Base-by-base conservation (phyloP, 441 rosid genomes). In the Erodium chrysanthum region DNA sequence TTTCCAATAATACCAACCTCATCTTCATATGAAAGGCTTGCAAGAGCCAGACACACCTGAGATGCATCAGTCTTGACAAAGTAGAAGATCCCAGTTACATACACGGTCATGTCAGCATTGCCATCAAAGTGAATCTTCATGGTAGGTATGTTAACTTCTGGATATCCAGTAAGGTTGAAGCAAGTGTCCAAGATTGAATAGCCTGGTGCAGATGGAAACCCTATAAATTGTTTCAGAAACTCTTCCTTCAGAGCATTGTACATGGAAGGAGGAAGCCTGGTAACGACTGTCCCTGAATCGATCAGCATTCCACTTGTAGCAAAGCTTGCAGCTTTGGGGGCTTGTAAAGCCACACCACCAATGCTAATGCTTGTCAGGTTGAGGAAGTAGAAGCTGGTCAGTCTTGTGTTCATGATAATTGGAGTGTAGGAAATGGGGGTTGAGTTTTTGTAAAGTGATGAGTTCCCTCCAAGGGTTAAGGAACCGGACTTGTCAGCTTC, bases 251-350 rank as follows among this genome's bases (percentile, higher is more conserved):
- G 64, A 18, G 82, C 86, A 66, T 71, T 75, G 89, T 91, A 93
- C n/a, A 91, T 77, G 17, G 88, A 70, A 66, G 96, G 96, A 7
- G 89, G 96, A 52, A 93, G 74, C 76, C 98, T 82, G 2, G 92
- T 75, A 56, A 91, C 91, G 18, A 91, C 95, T 0, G 97, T 93
- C 65, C 98, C 97, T 0, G 97, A 93, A 75, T 93, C 98, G 0
- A 91, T 87, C 61, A 91, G 74, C 52, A 87, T 81, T 60, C 29
- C 42, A 37, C 42, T 9, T 37, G 42, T 8, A 37, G 37, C 37
- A 33, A 33, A 33, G 37, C 37, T 33, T 33, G 37, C 61, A 20
- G 15, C 0, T 58, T 58, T 58, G 4, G 63, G 68, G 62, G 75
- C 59, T 67, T 81, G 68, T 54, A 87, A 64, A n/a, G 72, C 74